phyloP scores from a whole-genome alignment of 768 basidiomycete species.

The Rhizopogon vesiculosus region DNA sequence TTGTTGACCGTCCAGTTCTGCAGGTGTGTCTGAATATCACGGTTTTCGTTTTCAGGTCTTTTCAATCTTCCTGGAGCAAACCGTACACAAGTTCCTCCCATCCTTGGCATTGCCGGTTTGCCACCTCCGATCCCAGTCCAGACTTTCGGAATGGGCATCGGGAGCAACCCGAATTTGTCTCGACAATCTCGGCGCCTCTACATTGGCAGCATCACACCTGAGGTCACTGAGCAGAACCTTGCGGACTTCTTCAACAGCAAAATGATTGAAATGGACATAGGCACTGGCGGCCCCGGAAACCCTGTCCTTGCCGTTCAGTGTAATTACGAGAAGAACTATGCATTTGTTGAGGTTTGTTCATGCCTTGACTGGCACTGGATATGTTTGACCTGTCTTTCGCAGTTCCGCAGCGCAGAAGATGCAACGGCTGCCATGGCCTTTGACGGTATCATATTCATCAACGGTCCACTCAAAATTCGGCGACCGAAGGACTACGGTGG shows the following conservation, averaged over 20 bases:
- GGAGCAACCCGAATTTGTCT: slow-evolving; percentile 82
- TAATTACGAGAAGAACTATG: slow-evolving; percentile 98
- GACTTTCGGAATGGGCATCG: slow-evolving; percentile 83
- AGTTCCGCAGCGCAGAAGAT: slow-evolving; percentile 98
- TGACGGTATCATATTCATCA: slow-evolving; percentile 95
- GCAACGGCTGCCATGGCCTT: slow-evolving; percentile 96
- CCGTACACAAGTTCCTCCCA: slow-evolving; percentile 80
- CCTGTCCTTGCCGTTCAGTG: slow-evolving; percentile 93
- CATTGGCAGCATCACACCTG: slow-evolving; percentile 93
- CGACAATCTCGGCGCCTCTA: slow-evolving; percentile 94
- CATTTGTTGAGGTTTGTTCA: slow-evolving; percentile 83
- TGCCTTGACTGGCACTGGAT: background rate
- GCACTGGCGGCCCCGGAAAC: slow-evolving; percentile 79
- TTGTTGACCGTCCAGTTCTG: slow-evolving; percentile 9
- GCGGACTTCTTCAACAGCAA: slow-evolving; percentile 94
- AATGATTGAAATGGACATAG: slow-evolving; percentile 90
- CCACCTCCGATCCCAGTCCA: slow-evolving; percentile 82
- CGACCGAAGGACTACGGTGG: slow-evolving; percentile 97
- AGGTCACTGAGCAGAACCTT: slow-evolving; percentile 90
- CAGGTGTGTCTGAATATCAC: slow-evolving; percentile 7
- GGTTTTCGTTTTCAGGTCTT: slow-evolving; percentile 50
- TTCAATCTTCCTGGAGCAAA: slow-evolving; percentile 97
- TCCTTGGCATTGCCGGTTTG: slow-evolving; percentile 74
- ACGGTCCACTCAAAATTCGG: slow-evolving; percentile 93
- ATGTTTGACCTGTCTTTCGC: slow-evolving; percentile 10